These are phyloP conservation scores for Flaveria brownii DNA, from an alignment of 129 eudicot species.

Conservation along the genomic window DNA sequence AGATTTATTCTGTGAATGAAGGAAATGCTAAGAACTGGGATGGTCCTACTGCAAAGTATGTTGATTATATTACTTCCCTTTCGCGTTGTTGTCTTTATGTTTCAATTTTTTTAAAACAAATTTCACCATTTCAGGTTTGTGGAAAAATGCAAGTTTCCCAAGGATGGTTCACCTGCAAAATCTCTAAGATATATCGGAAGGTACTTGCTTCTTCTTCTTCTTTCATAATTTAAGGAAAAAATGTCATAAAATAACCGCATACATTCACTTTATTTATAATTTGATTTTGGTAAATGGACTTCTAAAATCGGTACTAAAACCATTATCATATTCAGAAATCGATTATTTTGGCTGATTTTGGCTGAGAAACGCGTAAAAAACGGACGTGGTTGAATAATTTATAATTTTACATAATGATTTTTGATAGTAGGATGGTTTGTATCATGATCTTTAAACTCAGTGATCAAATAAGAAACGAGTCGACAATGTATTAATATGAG, in stretches of 20 bases:
- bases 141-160: constrained; percentile 90
- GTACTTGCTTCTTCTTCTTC: constrained; percentile 31
- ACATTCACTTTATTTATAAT: background rate
- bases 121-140: constrained; percentile 60
- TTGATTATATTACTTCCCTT: constrained; percentile 2
- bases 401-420: background rate
- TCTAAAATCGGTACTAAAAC: background rate
- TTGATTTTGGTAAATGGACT: background rate
- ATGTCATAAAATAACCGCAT: background rate
- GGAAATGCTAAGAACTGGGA: constrained; percentile 99
- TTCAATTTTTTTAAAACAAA: background rate
- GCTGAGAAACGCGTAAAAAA: background rate
- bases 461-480: background rate
- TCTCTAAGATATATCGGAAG: constrained; percentile 97
- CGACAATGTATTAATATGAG: background rate
- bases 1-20: constrained; percentile 94
- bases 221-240: background rate
- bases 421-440: background rate
- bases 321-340: background rate
- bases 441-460: background rate
- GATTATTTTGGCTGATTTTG: background rate
- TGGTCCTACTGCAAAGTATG: constrained; percentile 85
- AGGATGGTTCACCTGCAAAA: constrained; percentile 84
- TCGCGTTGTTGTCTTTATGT: constrained; percentile 4
- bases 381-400: background rate